Evolutionary conservation across 2,329 filamentous ascomycete species (phyloP), one percentile per base, ranked within the genome.

Genomic region (Diaporthe longicolla): DNA sequence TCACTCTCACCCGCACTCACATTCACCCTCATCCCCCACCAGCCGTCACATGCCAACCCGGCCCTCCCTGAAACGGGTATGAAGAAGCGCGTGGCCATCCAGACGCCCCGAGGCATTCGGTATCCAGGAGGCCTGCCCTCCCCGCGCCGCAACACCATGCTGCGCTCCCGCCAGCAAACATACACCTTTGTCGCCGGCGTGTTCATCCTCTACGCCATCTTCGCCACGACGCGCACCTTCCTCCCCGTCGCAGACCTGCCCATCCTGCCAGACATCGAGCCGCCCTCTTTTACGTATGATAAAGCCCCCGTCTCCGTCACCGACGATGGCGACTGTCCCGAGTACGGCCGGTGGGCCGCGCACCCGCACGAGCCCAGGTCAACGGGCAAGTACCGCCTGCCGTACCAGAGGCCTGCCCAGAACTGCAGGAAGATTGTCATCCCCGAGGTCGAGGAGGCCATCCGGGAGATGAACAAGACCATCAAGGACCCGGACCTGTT

Each of bases 341-440:
- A 78, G 71, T 82, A 82, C 70, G 76, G 80, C 32, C 77, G 72
- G n/a, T 81, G 80, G 72, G 80, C 81, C 7, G 77, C 77, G 17
- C 69, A 68, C 45, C 77, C 73, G 7, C 81, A 83, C 72, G 77
- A 79, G 63, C 82, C 82, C 19, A 77, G 76, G 52, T 81, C 82
- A 29, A 75, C 76, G 1, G 82, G 82, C 0, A 78, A 77, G 37
- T 80, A 80, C 72, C 76, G 78, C 37, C 79, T 83, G 70, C 79
- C 82, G 1, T 82, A 78, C 70, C 80, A 82, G 70, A 87, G 93
- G 74, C 94, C 93, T 0, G 87, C 87, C 3, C 85, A 86, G 73
- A 88, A 88, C 79, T 96, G 94, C 80, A 91, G 94, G 66, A 94
- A 92, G 0, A 95, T 95, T 83, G 88, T 89, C 72, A 93, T 93